These are phyloP conservation scores for Clonostachys byssicola DNA, from an alignment of 2,329 filamentous ascomycete species.

Conservation along the genomic window DNA sequence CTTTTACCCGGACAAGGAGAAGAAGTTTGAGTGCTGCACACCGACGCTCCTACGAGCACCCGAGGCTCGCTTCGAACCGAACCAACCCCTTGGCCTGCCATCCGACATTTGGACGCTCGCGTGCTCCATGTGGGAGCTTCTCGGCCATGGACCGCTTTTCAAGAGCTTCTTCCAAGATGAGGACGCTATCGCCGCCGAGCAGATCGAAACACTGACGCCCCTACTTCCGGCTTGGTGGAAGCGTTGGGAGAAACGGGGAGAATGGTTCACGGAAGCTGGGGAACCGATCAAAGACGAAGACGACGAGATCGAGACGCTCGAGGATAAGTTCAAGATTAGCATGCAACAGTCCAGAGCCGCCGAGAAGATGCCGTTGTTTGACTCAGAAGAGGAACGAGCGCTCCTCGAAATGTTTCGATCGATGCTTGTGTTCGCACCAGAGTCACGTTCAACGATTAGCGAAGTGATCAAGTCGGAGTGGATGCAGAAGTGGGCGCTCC, in stretches of 20 bases:
- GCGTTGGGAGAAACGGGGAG: constrained; percentile 5
- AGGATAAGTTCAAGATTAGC: not conserved
- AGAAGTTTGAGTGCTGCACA: constrained; percentile 2
- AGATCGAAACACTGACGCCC: constrained; percentile 9
- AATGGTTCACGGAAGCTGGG: constrained; percentile 2
- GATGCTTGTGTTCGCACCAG: constrained; percentile 3
- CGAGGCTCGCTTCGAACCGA: constrained; percentile 24
- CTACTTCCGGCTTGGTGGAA: constrained; percentile 10
- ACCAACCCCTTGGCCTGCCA: constrained; percentile 19
- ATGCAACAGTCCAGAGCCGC: constrained; percentile 1
- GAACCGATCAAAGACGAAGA: not conserved
- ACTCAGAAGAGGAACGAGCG: constrained; percentile 1
- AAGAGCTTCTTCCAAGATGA: constrained; percentile 1
- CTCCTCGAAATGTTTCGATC: constrained; percentile 3
- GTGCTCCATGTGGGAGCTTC: constrained; percentile 24
- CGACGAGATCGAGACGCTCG: not conserved
- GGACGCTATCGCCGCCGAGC: constrained; percentile 7
- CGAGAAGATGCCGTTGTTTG: constrained; percentile 6
- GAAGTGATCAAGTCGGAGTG: constrained; percentile 22
- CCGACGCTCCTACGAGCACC: constrained; percentile 13
- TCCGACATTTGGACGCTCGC: constrained; percentile 34
- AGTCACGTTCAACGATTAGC: constrained; percentile 14
- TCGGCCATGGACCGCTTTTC: constrained; percentile 12
- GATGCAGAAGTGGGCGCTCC: constrained; percentile 22
- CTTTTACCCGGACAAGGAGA: constrained; percentile 14